A percentile compares a stretch with the other conserved stretches of the same genome.
Evolutionary conservation across 83 land plant species (phyloP).

Genomic region (Picea engelmannii): DNA sequence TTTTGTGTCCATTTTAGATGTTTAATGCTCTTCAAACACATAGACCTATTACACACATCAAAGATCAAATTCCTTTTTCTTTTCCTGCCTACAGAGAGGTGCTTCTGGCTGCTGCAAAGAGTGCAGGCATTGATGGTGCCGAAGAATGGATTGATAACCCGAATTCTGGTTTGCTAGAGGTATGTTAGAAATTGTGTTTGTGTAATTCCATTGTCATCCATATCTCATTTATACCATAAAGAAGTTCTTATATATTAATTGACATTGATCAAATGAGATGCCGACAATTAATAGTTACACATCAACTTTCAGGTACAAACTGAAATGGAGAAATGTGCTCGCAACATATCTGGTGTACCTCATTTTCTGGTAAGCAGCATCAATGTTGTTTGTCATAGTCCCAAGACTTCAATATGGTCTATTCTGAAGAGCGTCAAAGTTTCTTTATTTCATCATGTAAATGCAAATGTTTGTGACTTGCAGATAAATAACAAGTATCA

Average conservation of each 20-base stretch:
- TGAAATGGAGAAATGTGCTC: slow-evolving; percentile 1
- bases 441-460: neutral
- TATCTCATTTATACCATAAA: neutral
- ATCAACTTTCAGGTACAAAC: neutral
- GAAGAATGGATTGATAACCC: slow-evolving; percentile 69
- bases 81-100: slow-evolving; percentile 49
- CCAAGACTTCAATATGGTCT: neutral
- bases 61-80: neutral
- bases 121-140: slow-evolving; percentile 75
- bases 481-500: slow-evolving; percentile 76
- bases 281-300: neutral
- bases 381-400: neutral
- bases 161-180: slow-evolving; percentile 72
- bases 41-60: neutral
- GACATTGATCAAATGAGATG: neutral
- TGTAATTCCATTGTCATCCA: neutral
- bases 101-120: slow-evolving; percentile 71
- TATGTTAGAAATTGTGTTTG: neutral
- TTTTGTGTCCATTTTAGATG: too few relatives aligned
- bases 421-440: neutral
- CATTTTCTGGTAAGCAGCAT: neutral
- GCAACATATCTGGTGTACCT: slow-evolving; percentile 8
- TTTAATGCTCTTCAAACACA: too few relatives aligned
- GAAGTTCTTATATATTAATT: neutral
- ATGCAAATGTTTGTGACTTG: neutral